Base-by-base conservation (phyloP, 2,329 filamentous ascomycete species). In the Kalmusia sp. region DNA sequence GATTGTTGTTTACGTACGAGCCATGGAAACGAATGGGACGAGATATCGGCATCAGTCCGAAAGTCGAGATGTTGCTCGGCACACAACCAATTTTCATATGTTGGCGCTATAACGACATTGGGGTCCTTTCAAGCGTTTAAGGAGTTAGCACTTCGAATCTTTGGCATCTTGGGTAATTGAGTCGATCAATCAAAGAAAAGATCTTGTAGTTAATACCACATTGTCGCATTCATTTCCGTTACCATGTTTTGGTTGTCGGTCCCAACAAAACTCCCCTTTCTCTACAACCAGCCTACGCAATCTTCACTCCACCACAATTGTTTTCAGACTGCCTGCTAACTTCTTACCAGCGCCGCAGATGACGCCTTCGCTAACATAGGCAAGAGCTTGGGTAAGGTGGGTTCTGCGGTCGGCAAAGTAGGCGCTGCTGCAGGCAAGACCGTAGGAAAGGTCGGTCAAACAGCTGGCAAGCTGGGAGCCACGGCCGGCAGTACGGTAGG, bases 21-120 rank as follows among this genome's bases (percentile, higher is more conserved):
- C 40, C 24, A 45, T 22, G 38, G 27, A 51, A 37, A 51, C 55
- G 31, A 55, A 37, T 50, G 39, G 25, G 45, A 53, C 33, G 44
- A 47, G 9, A 30, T 28, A 6, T 37, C 22, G 33, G 22, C 44
- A 46, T 46, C 43, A 41, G 37, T 11, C 21, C 17, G n/a, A 30
- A 27, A 17, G n/a, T 25, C 51, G 22, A 33, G 12, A 38, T 25
- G n/a, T n/a, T n/a, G 22, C 24, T 17, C 21, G 19, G 27, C 31
- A 17, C 30, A 30, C 31, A 31, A n/a, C 12, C 4, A 28, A 9
- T 35, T 22, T 45, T 45, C 41, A 14, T 33, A 45, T 45, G 7
- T 34, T 34, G 41, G 41, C 41, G 28, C 30, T 45, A 28, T 31
- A n/a, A 19, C 27, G 41, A 45, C 28, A 28, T 28, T 24, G 22